phyloP scores from a whole-genome alignment of 2,329 filamentous ascomycete species.

The Monilinia vaccinii-corymbosi region DNA sequence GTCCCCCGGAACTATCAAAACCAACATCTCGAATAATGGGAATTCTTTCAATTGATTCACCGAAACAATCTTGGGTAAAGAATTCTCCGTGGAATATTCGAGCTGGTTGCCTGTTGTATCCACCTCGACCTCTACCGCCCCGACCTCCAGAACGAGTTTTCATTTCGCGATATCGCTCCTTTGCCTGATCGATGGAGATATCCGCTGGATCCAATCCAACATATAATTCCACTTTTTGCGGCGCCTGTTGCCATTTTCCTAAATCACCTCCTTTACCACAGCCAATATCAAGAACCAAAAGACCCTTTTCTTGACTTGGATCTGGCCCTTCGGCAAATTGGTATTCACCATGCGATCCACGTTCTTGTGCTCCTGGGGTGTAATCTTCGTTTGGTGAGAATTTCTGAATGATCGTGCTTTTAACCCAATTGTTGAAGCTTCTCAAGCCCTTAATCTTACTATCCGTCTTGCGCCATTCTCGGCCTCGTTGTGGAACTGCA shows the following conservation, averaged over 20 bases:
- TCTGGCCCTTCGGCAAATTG: slow-evolving; percentile 28
- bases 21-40: slow-evolving; percentile 78
- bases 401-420: slow-evolving; percentile 94
- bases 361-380: slow-evolving; percentile 48
- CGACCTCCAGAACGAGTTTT: slow-evolving; percentile 46
- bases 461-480: slow-evolving; percentile 90
- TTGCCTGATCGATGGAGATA: slow-evolving; percentile 82
- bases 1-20: slow-evolving; percentile 59
- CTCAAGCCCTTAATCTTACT: slow-evolving; percentile 91
- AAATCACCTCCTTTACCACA: slow-evolving; percentile 96
- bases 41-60: slow-evolving; percentile 71
- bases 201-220: slow-evolving; percentile 92
- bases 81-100: slow-evolving; percentile 79
- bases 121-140: slow-evolving; percentile 42
- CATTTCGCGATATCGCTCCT: slow-evolving; percentile 74
- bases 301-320: slow-evolving; percentile 37
- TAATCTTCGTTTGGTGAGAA: slow-evolving; percentile 78
- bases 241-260: slow-evolving; percentile 90
- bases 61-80: slow-evolving; percentile 85
- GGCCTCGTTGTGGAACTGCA: slow-evolving; percentile 81
- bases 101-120: slow-evolving; percentile 38
- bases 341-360: slow-evolving; percentile 39
- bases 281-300: slow-evolving; percentile 85
- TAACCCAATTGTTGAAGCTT: slow-evolving; percentile 98
- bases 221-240: slow-evolving; percentile 85